Percentiles rank a stretch among this genome's conserved stretches.
These are phyloP conservation scores for Quercus bicolor DNA, from an alignment of 306 rosid species.

Conservation along the genomic window DNA sequence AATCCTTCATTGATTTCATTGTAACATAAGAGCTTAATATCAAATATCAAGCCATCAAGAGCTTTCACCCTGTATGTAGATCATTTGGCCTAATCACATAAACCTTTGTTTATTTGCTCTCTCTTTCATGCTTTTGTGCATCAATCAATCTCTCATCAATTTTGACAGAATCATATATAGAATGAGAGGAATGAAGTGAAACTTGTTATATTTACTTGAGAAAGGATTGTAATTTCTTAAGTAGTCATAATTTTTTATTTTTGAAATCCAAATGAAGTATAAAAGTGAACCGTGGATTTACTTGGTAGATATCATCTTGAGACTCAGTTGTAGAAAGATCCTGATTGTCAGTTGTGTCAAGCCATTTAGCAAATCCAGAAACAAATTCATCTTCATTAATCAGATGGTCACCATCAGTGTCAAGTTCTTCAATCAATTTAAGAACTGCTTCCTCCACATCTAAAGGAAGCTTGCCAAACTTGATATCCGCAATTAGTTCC, in stretches of 20 bases:
- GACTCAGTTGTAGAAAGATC: slow-evolving; percentile 4
- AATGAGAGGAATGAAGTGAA: neutral
- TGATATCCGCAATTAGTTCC: slow-evolving; percentile 25
- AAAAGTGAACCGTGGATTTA: slow-evolving; percentile 13
- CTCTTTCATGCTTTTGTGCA: too few species aligned
- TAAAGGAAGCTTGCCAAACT: slow-evolving; percentile 22
- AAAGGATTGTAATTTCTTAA: neutral
- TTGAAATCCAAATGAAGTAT: neutral
- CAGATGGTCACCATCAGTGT: slow-evolving; percentile 18
- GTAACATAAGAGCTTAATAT: too few species aligned
- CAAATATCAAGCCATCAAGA: too few species aligned
- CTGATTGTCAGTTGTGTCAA: slow-evolving; percentile 15
- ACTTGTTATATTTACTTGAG: neutral
- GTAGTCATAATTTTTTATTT: neutral
- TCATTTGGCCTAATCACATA: too few species aligned
- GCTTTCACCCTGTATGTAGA: too few species aligned
- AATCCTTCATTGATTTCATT: too few species aligned
- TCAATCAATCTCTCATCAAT: too few species aligned
- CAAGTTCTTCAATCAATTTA: slow-evolving; percentile 33
- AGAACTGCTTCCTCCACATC: slow-evolving; percentile 34
- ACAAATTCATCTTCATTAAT: slow-evolving; percentile 32
- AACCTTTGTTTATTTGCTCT: too few species aligned
- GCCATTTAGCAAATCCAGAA: slow-evolving; percentile 25
- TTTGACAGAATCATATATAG: too few species aligned
- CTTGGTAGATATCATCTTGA: slow-evolving; percentile 27